Evolutionary conservation across 208 protist genomes (phyloP), one percentile per base, ranked within the genome.

Genomic region (Leishmania gerbilli): DNA sequence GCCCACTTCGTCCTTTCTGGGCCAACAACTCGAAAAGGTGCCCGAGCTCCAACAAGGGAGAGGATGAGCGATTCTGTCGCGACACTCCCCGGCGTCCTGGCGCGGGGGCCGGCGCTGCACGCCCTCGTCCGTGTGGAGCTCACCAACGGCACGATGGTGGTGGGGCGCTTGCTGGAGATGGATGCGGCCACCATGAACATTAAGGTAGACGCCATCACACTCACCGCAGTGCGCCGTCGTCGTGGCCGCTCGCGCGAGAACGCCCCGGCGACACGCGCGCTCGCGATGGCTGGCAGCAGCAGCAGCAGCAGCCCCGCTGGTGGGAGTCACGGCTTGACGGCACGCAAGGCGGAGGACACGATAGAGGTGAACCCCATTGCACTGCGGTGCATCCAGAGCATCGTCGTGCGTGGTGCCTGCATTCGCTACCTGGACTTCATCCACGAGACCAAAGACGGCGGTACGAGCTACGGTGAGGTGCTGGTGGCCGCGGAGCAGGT

Each of bases 131-230:
- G 89, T 56, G 87, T 97, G 42, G 87, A 93, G 85, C 84, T 96
- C 15, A 95, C 89, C 42, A 97, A 97, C 77, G 91, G 92, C 21
- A 79, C 90, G 19, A 56, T 91, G 31, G 76, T 97, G 13, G 88
- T 89, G 4, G 93, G 93, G 17, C 90, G 88, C 19, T 83, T 97
- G 64, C 67, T 93, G 3, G 85, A 93, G 80, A 80, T 95, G 79
- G 93, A 97, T 74, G 81, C 90, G 7, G 84, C 68, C 64, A 97
- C 93, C 9, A 92, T 95, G 88, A 97, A 97, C 69, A 71, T 95
- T 34, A 92, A 92, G 79, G 31, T 97, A 1, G 93, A 97, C 65
- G 89, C 90, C 69, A 83, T 97, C 77, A 88, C 83, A 65, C 72
- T 82, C 78, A 92, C 88, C 4, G 89, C 88, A 5, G 90, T 96